phyloP scores from a whole-genome alignment of 805 yeast species.

The Ogataea siamensis region DNA sequence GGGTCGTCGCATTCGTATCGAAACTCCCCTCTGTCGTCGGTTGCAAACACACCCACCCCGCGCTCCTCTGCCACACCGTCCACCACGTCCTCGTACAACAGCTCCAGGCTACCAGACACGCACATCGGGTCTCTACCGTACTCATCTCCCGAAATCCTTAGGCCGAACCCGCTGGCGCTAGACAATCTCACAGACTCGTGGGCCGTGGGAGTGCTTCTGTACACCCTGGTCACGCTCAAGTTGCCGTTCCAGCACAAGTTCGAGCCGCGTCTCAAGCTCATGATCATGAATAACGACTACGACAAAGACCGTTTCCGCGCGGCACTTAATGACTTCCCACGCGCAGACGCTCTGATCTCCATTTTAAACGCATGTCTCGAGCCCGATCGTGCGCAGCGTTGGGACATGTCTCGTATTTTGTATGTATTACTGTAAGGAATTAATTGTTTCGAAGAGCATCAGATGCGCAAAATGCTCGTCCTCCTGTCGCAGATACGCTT shows the following conservation, averaged over 20 bases:
- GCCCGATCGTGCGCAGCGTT: constrained; percentile 42
- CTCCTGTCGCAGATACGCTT: constrained; percentile 35
- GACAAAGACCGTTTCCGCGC: constrained; percentile 42
- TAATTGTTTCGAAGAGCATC: constrained; percentile 37
- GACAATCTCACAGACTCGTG: constrained; percentile 80
- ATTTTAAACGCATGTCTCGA: constrained; percentile 55
- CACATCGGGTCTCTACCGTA: constrained; percentile 90
- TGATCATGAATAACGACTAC: constrained; percentile 67
- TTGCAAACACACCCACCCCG: constrained; percentile 5
- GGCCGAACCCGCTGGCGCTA: constrained; percentile 54
- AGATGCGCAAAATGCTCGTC: constrained; percentile 25
- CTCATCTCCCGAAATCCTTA: constrained; percentile 83
- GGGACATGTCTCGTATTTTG: constrained; percentile 6
- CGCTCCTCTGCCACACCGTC: constrained; percentile 9
- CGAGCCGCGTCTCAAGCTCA: constrained; percentile 73
- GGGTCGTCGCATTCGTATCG: constrained; percentile 2
- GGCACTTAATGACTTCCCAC: constrained; percentile 23
- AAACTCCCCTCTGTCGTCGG: constrained; percentile 9
- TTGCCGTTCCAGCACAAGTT: constrained; percentile 84
- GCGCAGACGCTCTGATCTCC: constrained; percentile 12
- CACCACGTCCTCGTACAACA: constrained; percentile 8
- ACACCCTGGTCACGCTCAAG: constrained; percentile 68
- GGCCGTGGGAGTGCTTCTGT: constrained; percentile 84
- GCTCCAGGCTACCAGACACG: constrained; percentile 46
- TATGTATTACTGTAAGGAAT: constrained; percentile 27